A percentile compares a stretch with the other conserved stretches of the same genome.
These are phyloP conservation scores for Nemania serpens DNA, from an alignment of 2,329 filamentous ascomycete species.

Conservation along the genomic window DNA sequence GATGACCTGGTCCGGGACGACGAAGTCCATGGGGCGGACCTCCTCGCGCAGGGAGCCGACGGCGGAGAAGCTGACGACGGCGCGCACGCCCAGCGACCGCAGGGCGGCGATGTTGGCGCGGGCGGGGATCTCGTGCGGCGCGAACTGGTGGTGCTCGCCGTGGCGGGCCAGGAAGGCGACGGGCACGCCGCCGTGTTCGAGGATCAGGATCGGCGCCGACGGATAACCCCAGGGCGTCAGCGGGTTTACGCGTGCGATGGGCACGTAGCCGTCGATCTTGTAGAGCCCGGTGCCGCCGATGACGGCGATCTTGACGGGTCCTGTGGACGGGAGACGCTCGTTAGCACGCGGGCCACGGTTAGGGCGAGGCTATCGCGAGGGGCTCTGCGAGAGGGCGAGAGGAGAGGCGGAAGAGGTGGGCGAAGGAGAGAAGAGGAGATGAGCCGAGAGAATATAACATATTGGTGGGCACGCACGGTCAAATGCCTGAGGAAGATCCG, in stretches of 20 bases:
- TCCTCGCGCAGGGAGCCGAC: conserved; percentile 91
- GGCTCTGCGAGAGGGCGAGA: neutral
- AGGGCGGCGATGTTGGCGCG: conserved; percentile 99
- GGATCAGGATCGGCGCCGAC: conserved; percentile 77
- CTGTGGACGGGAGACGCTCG: conserved; percentile 44
- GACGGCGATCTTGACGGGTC: conserved; percentile 80
- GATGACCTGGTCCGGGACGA: conserved; percentile 94
- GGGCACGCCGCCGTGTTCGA: conserved; percentile 80
- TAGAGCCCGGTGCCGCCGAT: conserved; percentile 93
- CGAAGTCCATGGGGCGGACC: conserved; percentile 95
- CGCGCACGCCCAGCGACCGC: conserved; percentile 84
- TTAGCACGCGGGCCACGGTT: conserved; percentile 5
- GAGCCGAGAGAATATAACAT: neutral
- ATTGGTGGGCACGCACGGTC: conserved; percentile 52
- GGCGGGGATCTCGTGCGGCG: conserved; percentile 92
- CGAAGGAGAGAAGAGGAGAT: conserved; percentile 1
- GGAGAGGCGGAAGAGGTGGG: neutral
- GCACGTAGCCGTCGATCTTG: conserved; percentile 83
- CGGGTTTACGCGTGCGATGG: conserved; percentile 77
- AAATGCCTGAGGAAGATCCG: conserved; percentile 61
- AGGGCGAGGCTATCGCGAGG: neutral
- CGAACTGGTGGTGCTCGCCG: conserved; percentile 83
- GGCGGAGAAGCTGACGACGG: conserved; percentile 91
- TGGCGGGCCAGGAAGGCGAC: conserved; percentile 95
- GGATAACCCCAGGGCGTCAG: conserved; percentile 88